Evolutionary conservation across 2,329 filamentous ascomycete genomes (phyloP), one percentile per base, ranked within the genome.

Genomic region (Diaporthe australafricana): DNA sequence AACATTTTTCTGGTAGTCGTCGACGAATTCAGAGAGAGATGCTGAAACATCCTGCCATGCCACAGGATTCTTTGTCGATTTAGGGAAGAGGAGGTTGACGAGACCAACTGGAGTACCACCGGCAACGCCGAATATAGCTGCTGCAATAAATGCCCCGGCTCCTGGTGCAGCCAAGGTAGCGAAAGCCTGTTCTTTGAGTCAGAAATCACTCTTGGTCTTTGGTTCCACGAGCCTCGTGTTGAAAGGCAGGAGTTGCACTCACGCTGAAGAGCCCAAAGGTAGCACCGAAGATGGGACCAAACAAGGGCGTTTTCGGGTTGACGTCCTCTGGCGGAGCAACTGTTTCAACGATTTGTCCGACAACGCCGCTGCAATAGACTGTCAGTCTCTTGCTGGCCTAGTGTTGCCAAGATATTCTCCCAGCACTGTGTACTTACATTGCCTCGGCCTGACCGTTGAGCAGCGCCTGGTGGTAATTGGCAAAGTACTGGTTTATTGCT

Each of bases 381-480:
- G 20, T 63, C 20, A 63, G 42, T 25, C 27, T 25, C n/a, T 3
- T 25, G 27, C 1, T n/a, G 27, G 20, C 22, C 7, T 6, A 5
- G 3, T 5, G 20, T 14, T 2, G 22, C 2, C 11, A n/a, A 2
- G 14, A 22, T 35, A 7, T 11, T 17, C 5, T 32, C 2, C 6
- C 2, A 32, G 56, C 8, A n/a, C 0, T 1, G 20, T 12, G 30
- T 4, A 63, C 60, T 63, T n/a, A 63, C 60, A 63, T 63, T 25
- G 60, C 60, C 22, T 63, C 60, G 47, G 60, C 60, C 35, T 63
- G 60, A 27, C 60, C 60, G 14, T 63, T 63, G 6, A 63, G 60
- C 60, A 63, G 42, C 27, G 60, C 60, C 20, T 63, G 60, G 42
- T 63, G 60, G 20, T 63, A 63, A 48, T 63, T 63, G 42, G 60